A percentile compares a stretch with the other conserved stretches of the same genome.
These are phyloP conservation scores for Alternaria sp. DNA, from an alignment of 2,329 filamentous ascomycete genomes.

Conservation along the genomic window DNA sequence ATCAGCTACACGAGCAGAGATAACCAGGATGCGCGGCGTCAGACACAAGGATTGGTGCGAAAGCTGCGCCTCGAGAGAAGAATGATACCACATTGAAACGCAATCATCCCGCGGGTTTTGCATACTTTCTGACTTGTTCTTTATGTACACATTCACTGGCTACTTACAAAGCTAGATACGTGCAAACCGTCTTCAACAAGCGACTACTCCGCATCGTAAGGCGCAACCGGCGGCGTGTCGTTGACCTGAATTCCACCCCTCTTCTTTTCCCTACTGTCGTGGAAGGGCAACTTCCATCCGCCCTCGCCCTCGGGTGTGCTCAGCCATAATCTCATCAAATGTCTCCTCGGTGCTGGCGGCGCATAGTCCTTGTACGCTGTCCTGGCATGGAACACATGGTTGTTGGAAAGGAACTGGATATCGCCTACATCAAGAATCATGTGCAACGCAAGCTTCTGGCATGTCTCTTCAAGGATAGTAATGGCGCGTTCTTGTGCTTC, in stretches of 20 bases:
- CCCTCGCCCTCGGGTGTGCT: slow-evolving; percentile 82
- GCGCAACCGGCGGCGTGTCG: slow-evolving; percentile 76
- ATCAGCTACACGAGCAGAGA: slow-evolving; percentile 17
- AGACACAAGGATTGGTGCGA: slow-evolving; percentile 26
- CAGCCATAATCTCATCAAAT: slow-evolving; percentile 85
- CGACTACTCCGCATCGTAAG: slow-evolving; percentile 76
- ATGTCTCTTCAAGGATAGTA: slow-evolving; percentile 77
- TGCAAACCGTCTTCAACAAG: background rate
- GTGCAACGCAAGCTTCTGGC: slow-evolving; percentile 75
- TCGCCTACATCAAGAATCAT: slow-evolving; percentile 89
- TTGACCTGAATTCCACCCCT: slow-evolving; percentile 88
- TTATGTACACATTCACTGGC: background rate
- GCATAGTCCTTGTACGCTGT: slow-evolving; percentile 80
- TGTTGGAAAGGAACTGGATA: slow-evolving; percentile 85
- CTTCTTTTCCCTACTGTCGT: slow-evolving; percentile 84
- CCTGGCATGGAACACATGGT: slow-evolving; percentile 80
- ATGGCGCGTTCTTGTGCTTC: slow-evolving; percentile 73
- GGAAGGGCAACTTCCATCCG: slow-evolving; percentile 85
- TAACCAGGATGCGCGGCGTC: slow-evolving; percentile 31
- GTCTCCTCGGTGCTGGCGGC: slow-evolving; percentile 73
- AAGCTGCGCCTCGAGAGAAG: slow-evolving; percentile 29
- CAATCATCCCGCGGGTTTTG: background rate
- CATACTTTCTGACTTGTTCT: background rate
- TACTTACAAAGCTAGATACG: slow-evolving; percentile 2
- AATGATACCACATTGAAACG: slow-evolving; percentile 36